Percentiles rank a stretch among this genome's conserved stretches.
Conservation (phyloP, 768 basidiomycete species). For the Crucibulum laeve region DNA sequence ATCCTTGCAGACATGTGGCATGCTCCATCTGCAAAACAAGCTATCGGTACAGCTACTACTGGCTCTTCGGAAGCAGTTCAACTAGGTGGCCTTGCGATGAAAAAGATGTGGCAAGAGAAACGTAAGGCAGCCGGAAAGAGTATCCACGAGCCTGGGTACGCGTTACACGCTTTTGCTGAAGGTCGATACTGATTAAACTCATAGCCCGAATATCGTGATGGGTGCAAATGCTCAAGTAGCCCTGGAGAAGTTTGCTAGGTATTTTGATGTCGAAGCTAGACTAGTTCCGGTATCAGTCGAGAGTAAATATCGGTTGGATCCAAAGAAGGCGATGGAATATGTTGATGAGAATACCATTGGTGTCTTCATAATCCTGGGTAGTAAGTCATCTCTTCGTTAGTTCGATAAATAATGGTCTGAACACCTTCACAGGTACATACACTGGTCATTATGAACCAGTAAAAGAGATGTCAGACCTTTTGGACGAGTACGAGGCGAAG, state of each 20-base stretch:
- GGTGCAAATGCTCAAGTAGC: conserved; percentile 74
- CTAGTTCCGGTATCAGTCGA: conserved; percentile 48
- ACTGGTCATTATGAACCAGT: conserved; percentile 80
- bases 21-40: conserved; percentile 55
- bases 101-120: conserved; percentile 64
- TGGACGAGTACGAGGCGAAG: conserved; percentile 59
- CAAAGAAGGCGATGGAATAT: conserved; percentile 58
- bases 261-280: conserved; percentile 65
- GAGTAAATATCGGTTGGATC: conserved; percentile 51
- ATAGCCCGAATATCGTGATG: conserved; percentile 60
- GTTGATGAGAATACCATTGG: conserved; percentile 78
- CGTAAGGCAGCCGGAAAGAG: conserved; percentile 63
- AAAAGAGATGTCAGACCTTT: conserved; percentile 74
- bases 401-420: conserved; percentile 45
- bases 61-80: conserved; percentile 71
- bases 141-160: conserved; percentile 74
- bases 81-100: conserved; percentile 74
- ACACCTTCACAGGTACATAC: conserved; percentile 46
- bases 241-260: conserved; percentile 67
- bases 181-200: neutral
- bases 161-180: neutral
- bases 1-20: conserved; percentile 66
- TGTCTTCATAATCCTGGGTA: conserved; percentile 49
- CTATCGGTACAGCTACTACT: conserved; percentile 69
- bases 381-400: conserved; percentile 17